Percentiles rank a stretch among this genome's conserved stretches.
Conservation (phyloP, 2,329 filamentous ascomycete genomes). For the Ceratocystis huliohia region DNA sequence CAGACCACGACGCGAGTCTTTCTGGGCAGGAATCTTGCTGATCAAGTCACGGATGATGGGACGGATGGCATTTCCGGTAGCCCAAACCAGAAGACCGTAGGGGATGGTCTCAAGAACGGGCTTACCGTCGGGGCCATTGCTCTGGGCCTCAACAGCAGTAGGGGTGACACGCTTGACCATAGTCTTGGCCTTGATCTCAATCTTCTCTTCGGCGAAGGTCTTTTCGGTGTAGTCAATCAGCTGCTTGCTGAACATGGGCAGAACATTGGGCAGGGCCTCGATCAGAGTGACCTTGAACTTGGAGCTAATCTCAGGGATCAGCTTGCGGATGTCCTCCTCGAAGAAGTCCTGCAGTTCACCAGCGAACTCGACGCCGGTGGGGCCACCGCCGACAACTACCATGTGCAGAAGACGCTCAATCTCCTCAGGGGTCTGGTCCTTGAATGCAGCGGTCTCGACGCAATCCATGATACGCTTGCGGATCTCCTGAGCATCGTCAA, state of each 20-base stretch:
- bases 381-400: slow-evolving; percentile 88
- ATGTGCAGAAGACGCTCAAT: slow-evolving; percentile 92
- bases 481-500: slow-evolving; percentile 87
- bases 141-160: slow-evolving; percentile 83
- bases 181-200: slow-evolving; percentile 94
- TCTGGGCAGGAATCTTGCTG: slow-evolving; percentile 81
- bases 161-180: slow-evolving; percentile 97
- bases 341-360: slow-evolving; percentile 99
- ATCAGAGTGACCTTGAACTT: slow-evolving; percentile 97
- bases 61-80: slow-evolving; percentile 88
- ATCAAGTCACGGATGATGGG: slow-evolving; percentile 85
- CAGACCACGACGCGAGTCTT: slow-evolving; percentile 85
- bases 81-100: slow-evolving; percentile 95
- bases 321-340: slow-evolving; percentile 94
- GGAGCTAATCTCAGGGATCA: slow-evolving; percentile 87
- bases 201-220: slow-evolving; percentile 97
- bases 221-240: slow-evolving; percentile 98
- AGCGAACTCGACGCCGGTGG: slow-evolving; percentile 95
- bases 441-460: slow-evolving; percentile 96
- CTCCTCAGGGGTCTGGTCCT: slow-evolving; percentile 81
- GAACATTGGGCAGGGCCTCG: slow-evolving; percentile 88
- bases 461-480: slow-evolving; percentile 99
- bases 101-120: slow-evolving; percentile 74
- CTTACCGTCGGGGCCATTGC: slow-evolving; percentile 65
- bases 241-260: slow-evolving; percentile 98